Evolutionary conservation across 768 basidiomycete genomes (phyloP), one percentile per base, ranked within the genome.

Genomic region (Sporobolomyces roseus): DNA sequence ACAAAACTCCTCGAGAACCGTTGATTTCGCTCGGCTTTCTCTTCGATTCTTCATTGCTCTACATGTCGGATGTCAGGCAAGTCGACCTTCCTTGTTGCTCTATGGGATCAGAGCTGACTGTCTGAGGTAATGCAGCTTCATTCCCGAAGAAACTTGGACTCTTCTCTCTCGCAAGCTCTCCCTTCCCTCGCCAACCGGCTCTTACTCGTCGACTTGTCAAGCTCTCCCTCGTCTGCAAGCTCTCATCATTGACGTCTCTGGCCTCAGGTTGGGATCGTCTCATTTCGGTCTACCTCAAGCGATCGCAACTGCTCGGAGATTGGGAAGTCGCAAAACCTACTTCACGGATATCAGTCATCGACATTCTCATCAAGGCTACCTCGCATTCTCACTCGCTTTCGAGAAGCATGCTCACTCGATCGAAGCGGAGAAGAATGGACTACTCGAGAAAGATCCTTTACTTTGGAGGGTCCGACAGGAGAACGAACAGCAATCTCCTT

Each of bases 21-120:
- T 61, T 69, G n/a, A 56, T 68, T 29, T 68, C 56, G 30, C 62
- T 70, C 14, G 71, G 70, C 2, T 74, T 74, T 75, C 65, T 79
- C 59, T 79, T 81, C 48, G 84, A 87, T 72, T 80, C 87, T 43
- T 79, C 83, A 36, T 78, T 93, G 36, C 81, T 86, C 14, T 93
- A 93, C 79, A 83, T 93, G 49, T 60, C 56, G 16, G 67, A 68
- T n/a, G 43, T 59, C 32, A 68, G 56, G 67, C 63, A 33, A 30
- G 67, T 29, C 0, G 21, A 2, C n/a, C n/a, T 23, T 21, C 1
- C 38, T 2, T 32, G 30, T 5, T 16, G 45, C 3, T 25, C 2
- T 8, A 12, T 35, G 43, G 32, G 3, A 52, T 36, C 19, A 35
- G 23, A 27, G 23, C 61, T 29, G 25, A 48, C 3, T 29, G 16